Conservation (phyloP, 805 yeast species). For the Kuraishia ogatae region DNA sequence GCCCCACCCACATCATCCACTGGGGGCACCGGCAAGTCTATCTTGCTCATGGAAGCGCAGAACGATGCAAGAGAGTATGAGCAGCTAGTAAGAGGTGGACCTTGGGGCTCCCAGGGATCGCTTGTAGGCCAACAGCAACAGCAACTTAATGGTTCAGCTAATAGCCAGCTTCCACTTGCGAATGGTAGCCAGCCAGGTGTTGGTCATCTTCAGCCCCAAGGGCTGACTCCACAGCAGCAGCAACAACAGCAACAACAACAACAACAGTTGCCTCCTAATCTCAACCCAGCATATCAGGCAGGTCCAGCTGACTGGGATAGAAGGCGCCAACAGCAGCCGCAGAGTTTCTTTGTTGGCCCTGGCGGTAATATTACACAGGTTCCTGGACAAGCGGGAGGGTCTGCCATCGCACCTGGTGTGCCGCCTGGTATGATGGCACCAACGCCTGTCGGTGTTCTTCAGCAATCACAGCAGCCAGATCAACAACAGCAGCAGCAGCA, state of each 20-base stretch:
- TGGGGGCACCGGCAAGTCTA: slow-evolving; percentile 29
- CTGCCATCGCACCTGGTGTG: neutral
- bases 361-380: neutral
- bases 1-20: slow-evolving; percentile 25
- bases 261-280: neutral
- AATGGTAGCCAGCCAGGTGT: neutral
- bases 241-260: slow-evolving; percentile 3
- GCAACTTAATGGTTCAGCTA: neutral
- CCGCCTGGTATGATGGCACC: neutral
- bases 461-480: neutral
- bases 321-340: slow-evolving; percentile 2
- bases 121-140: slow-evolving; percentile 1
- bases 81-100: slow-evolving; percentile 30
- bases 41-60: slow-evolving; percentile 35
- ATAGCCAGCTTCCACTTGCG: neutral
- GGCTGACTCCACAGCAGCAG: slow-evolving; percentile 3
- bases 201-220: neutral
- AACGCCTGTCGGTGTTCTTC: neutral
- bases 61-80: slow-evolving; percentile 39
- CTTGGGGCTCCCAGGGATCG: slow-evolving; percentile 9
- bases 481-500: slow-evolving; percentile 6
- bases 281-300: neutral
- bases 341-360: slow-evolving; percentile 1
- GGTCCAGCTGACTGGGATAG: neutral
- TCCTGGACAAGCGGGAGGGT: neutral